Evolutionary conservation across 441 rosid genomes (phyloP).

Genomic region (Arabidopsis lyrata): DNA sequence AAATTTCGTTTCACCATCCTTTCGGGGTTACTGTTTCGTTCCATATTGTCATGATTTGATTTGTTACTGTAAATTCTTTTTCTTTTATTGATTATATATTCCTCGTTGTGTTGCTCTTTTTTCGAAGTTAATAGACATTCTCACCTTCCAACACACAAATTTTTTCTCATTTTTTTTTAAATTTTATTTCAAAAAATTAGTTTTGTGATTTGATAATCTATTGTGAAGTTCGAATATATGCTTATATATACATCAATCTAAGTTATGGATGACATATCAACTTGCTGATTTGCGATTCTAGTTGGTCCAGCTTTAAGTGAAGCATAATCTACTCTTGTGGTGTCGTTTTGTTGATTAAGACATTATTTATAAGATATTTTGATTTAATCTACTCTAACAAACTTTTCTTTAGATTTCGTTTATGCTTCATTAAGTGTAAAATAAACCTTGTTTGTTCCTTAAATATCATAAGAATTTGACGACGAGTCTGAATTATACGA

Average conservation of each 20-base stretch:
- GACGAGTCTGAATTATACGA: no score
- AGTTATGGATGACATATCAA: conserved; percentile 31
- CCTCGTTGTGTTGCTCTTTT: conserved; percentile 33
- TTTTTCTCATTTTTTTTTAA: background rate
- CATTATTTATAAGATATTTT: background rate
- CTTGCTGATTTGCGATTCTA: conserved; percentile 35
- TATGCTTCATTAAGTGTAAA: no score
- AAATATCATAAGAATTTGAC: no score
- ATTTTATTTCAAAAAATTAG: background rate
- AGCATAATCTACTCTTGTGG: conserved; percentile 20
- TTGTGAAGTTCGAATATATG: conserved; percentile 44
- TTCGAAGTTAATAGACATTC: conserved; percentile 22
- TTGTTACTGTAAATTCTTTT: conserved; percentile 19
- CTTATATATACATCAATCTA: conserved; percentile 38
- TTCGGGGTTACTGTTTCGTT: conserved; percentile 24
- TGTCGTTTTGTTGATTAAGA: conserved; percentile 25
- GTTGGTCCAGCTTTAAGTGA: conserved; percentile 40
- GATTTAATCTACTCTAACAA: background rate
- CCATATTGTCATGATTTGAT: conserved; percentile 39
- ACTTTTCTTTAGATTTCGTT: no score
- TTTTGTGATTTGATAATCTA: background rate
- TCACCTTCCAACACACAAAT: conserved; percentile 7
- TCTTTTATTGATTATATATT: conserved; percentile 34
- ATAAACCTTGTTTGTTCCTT: no score
- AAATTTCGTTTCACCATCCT: conserved; percentile 35